Percentiles rank a stretch among this genome's conserved stretches.
Evolutionary conservation across 371 early-diverging fungal genomes (phyloP).

Genomic region (Mortierella sp.): DNA sequence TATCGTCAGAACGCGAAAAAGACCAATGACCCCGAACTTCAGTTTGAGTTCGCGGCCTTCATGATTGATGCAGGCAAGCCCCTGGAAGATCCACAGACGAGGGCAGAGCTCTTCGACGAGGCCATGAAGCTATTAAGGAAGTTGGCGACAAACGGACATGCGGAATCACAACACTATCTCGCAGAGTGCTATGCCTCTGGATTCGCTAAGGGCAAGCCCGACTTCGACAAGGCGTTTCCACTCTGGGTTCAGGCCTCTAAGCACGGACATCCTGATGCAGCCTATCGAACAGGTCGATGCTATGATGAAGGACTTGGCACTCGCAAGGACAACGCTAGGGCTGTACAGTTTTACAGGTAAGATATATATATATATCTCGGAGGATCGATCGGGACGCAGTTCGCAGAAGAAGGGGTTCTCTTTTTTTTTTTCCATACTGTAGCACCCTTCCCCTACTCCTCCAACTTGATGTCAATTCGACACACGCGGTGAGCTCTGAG

Average conservation of each 20-base stretch:
- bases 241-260: slow-evolving; percentile 77
- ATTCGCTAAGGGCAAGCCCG: slow-evolving; percentile 70
- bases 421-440: no score
- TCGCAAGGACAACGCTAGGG: slow-evolving; percentile 66
- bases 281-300: slow-evolving; percentile 77
- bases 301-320: slow-evolving; percentile 76
- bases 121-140: slow-evolving; percentile 70
- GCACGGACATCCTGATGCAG: slow-evolving; percentile 76
- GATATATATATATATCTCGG: no score
- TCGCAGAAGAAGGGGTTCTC: no score
- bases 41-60: slow-evolving; percentile 85
- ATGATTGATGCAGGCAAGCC: slow-evolving; percentile 77
- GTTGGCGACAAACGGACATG: slow-evolving; percentile 70
- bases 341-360: slow-evolving; percentile 79
- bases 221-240: slow-evolving; percentile 78
- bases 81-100: slow-evolving; percentile 59
- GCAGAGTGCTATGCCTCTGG: slow-evolving; percentile 74
- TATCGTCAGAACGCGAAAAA: slow-evolving; percentile 86
- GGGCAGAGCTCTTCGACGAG: slow-evolving; percentile 70
- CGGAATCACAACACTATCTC: slow-evolving; percentile 73
- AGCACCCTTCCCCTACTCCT: no score
- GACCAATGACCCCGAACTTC: slow-evolving; percentile 83
- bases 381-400: no score
- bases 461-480: no score
- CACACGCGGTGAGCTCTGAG: no score